These are phyloP conservation scores for Gossypium australe DNA, from an alignment of 345 rosid genomes.

Conservation along the genomic window DNA sequence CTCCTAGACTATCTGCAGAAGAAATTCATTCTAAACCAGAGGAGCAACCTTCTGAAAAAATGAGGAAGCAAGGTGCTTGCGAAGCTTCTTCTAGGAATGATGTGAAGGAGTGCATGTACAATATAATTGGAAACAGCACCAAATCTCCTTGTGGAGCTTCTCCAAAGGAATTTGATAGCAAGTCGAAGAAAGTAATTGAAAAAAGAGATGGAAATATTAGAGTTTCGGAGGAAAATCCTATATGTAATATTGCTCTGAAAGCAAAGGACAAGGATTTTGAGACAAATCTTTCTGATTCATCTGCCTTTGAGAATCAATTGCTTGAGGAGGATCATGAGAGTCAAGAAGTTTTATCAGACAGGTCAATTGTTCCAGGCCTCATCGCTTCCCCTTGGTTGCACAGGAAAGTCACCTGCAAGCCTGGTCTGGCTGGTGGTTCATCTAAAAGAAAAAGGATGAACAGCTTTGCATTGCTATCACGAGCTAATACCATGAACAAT, in stretches of 20 bases:
- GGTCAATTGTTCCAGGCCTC: constrained; percentile 30
- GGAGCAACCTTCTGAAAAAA: constrained; percentile 6
- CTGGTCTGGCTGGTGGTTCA: constrained; percentile 13
- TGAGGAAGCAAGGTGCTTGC: constrained; percentile 15
- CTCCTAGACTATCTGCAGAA: background rate
- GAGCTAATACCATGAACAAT: constrained; percentile 19
- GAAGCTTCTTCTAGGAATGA: constrained; percentile 15
- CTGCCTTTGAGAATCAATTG: constrained; percentile 8
- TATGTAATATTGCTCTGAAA: constrained; percentile 15
- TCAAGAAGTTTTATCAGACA: constrained; percentile 4
- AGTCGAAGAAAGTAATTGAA: constrained; percentile 3
- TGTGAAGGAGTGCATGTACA: constrained; percentile 8
- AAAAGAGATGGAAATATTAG: constrained; percentile 4
- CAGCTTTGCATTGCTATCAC: constrained; percentile 14
- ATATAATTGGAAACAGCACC: constrained; percentile 10
- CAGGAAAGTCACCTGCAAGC: constrained; percentile 13
- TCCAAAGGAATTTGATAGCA: constrained; percentile 16
- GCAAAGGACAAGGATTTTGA: constrained; percentile 1
- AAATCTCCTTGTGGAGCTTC: constrained; percentile 14
- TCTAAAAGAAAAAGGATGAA: constrained; percentile 31
- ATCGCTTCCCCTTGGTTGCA: constrained; percentile 29
- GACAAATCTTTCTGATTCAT: constrained; percentile 17
- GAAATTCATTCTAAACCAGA: constrained; percentile 20
- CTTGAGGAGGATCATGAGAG: constrained; percentile 10
- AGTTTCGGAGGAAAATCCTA: constrained; percentile 18